Evolutionary conservation across 2,329 filamentous ascomycete species (phyloP), one percentile per base, ranked within the genome.

Genomic region (Diaporthe eres): DNA sequence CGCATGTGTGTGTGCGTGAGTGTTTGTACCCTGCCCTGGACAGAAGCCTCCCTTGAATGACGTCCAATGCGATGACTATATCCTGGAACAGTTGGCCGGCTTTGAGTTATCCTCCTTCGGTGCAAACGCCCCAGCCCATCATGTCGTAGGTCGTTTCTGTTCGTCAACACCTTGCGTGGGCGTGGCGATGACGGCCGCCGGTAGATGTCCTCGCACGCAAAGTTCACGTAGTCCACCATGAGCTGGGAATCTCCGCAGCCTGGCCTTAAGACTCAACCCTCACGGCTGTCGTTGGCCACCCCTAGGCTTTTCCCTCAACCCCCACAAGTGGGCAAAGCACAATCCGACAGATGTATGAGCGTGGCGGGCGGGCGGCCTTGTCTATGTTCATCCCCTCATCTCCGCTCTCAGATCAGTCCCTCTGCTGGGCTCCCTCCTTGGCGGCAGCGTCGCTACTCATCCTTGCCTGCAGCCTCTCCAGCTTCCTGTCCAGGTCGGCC

Each of bases 401-500:
- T 39, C 3, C 25, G 44, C 22, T 58, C 61, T 22, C 47, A 13
- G n/a, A 28, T 65, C 53, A 39, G 47, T 37, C 57, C 34, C 61
- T 49, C 51, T 63, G 73, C 37, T 28, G 22, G 3, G 22, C 49
- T 61, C 65, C 68, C 55, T 74, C 55, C 70, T 70, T 6, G 67
- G 47, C 65, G 19, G 47, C 47, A 25, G 44, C 31, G 15, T 68
- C 47, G 49, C 22, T 76, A 17, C 74, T 78, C 70, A 84, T 82
- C 70, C 82, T 78, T 68, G 77, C 78, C 44, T 79, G 77, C 58
- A 84, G 53, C 9, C 76, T 77, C 2, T 55, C 77, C n/a, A 84
- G 77, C 79, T 84, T 84, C 47, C 61, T 75, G 73, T 84, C 81
- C 51, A 84, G 76, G 58, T 80, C 77, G 5, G 39, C 65, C 76